Conservation (phyloP, 306 rosid genomes). For the Dalbergia cochinchinensis region DNA sequence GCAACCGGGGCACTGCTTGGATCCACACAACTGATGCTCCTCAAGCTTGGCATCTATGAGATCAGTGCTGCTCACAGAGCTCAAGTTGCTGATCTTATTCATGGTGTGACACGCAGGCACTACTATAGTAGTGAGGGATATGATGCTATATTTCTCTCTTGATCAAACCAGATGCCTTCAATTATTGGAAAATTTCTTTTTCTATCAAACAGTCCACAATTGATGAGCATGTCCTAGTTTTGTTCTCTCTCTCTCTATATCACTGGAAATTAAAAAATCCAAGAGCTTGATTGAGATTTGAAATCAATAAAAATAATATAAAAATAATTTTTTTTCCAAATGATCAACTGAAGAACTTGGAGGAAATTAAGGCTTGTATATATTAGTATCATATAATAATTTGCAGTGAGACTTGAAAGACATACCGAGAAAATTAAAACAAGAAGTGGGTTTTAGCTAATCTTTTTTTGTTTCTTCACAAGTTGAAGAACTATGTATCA, state of each 20-base stretch:
- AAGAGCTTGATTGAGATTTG: constrained; percentile 32
- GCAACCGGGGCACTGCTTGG: constrained; percentile 96
- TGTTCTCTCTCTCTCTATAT: constrained; percentile 37
- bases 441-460: constrained; percentile 19
- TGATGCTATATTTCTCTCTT: constrained; percentile 12
- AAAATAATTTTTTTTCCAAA: neutral
- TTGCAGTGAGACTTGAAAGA: constrained; percentile 20
- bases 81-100: constrained; percentile 60
- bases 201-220: constrained; percentile 45
- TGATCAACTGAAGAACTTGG: constrained; percentile 36
- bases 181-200: constrained; percentile 14
- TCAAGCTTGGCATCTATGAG: constrained; percentile 96
- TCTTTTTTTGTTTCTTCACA: neutral
- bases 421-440: constrained; percentile 9
- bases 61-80: constrained; percentile 76
- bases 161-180: constrained; percentile 37
- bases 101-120: neutral
- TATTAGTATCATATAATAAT: neutral
- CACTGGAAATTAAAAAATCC: neutral
- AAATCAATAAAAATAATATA: neutral
- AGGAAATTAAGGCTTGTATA: neutral
- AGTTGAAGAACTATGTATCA: constrained; percentile 12
- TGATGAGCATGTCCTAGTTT: constrained; percentile 50
- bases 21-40: constrained; percentile 95
- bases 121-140: too few species aligned